These are phyloP conservation scores for Casuarina equisetifolia DNA, from an alignment of 306 rosid species.

Conservation along the genomic window DNA sequence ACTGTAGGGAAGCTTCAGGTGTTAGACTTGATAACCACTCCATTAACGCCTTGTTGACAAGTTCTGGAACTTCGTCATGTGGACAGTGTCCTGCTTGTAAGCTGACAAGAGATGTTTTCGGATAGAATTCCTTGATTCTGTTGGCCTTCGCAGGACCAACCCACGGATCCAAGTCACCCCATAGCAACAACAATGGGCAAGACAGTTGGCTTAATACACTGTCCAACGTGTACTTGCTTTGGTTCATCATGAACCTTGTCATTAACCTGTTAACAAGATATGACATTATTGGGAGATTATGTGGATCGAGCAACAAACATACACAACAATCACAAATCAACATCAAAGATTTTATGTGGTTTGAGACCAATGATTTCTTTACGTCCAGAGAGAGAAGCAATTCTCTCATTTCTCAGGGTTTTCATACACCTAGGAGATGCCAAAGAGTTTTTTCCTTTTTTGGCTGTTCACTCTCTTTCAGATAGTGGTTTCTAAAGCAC, in stretches of 20 bases:
- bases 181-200: slow-evolving; percentile 80
- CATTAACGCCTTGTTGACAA: slow-evolving; percentile 69
- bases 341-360: no score
- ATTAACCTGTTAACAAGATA: slow-evolving; percentile 62
- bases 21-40: slow-evolving; percentile 65
- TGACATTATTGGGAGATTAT: background rate
- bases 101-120: slow-evolving; percentile 66
- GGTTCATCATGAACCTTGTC: slow-evolving; percentile 81
- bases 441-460: no score
- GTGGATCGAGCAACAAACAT: no score
- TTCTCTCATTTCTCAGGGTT: no score
- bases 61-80: slow-evolving; percentile 84
- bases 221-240: slow-evolving; percentile 74
- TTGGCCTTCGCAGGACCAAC: slow-evolving; percentile 89
- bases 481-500: no score
- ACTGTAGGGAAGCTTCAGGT: slow-evolving; percentile 50
- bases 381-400: no score
- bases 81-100: slow-evolving; percentile 96
- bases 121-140: slow-evolving; percentile 72
- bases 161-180: slow-evolving; percentile 99
- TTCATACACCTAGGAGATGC: no score
- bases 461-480: no score
- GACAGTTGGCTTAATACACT: slow-evolving; percentile 60
- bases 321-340: no score
- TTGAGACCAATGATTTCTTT: no score